Evolutionary conservation across 345 rosid genomes (phyloP), one percentile per base, ranked within the genome.

Genomic region (Eucalyptus caleyi): DNA sequence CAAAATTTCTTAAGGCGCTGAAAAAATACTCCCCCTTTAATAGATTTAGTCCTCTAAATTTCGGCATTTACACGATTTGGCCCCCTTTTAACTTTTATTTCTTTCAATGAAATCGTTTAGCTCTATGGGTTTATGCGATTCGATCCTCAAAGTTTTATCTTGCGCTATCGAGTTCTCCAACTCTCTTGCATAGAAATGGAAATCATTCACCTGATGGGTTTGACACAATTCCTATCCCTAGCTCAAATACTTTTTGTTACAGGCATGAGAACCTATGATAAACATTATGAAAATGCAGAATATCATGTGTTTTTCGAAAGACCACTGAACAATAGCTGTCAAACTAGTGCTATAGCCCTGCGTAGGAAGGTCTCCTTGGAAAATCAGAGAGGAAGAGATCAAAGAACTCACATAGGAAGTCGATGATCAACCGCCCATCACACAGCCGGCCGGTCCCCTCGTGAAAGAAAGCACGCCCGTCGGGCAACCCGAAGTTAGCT

Each of bases 341-440:
- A 37, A 37, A 37, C 45, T 37, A 37, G 82, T 5, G 26, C 7
- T 9, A 2, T 42, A 18, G 24, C 47, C 44, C 37, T 26, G 40
- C 26, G 4, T 23, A 60, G 32, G 53, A 42, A 59, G 32, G 80
- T 27, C 2, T 16, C 56, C 86, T 9, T 3, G 13, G 60, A 27
- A 49, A 51, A 11, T 26, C 4, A 53, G 45, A 12, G 81, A 50
- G 30, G 11, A 23, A 32, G 54, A 19, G n/a, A 30, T 7, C 42
- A 40, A 50, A 4, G 30, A 7, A 90, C 97, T 95, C 50, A 95
- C 97, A 91, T 14, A 93, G 89, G 89, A 94, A 95, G 90, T 96
- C 98, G 86, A 96, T 86, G 83, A 94, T 90, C 89, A 95, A 88
- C 30, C 97, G 93, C 45, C 98, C 97, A 11, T 93, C 92, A 30